phyloP scores from a whole-genome alignment of 495 filamentous ascomycete species.

The Patellaria atrata region DNA sequence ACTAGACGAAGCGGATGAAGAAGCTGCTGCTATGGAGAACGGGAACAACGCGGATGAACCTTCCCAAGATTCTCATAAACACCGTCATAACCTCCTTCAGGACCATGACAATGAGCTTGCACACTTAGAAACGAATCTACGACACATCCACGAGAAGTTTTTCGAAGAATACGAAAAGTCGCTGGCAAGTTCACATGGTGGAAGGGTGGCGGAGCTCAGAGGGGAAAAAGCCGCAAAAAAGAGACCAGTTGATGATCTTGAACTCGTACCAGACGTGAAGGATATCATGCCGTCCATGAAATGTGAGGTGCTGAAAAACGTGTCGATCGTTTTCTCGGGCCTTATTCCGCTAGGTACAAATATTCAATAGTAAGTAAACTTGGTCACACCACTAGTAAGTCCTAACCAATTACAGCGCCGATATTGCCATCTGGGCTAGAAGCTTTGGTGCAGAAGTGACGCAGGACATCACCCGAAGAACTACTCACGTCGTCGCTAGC shows the following conservation, averaged over 20 bases:
- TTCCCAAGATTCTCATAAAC: slow-evolving; percentile 29
- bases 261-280: slow-evolving; percentile 72
- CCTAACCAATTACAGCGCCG: slow-evolving; percentile 37
- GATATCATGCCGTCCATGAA: slow-evolving; percentile 69
- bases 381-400: not conserved
- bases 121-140: slow-evolving; percentile 57
- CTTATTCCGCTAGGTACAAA: slow-evolving; percentile 71
- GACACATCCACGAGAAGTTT: slow-evolving; percentile 59
- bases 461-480: slow-evolving; percentile 39
- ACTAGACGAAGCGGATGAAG: slow-evolving; percentile 69
- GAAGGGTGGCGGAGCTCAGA: slow-evolving; percentile 43
- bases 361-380: slow-evolving; percentile 37
- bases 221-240: slow-evolving; percentile 39
- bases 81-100: slow-evolving; percentile 64
- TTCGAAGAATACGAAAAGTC: slow-evolving; percentile 62
- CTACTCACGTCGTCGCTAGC: slow-evolving; percentile 56
- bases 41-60: slow-evolving; percentile 35
- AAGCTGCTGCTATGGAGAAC: slow-evolving; percentile 38
- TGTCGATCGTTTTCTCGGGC: slow-evolving; percentile 72
- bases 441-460: slow-evolving; percentile 69
- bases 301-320: slow-evolving; percentile 47
- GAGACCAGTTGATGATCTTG: slow-evolving; percentile 39
- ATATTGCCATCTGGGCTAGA: slow-evolving; percentile 70
- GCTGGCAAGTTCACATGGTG: slow-evolving; percentile 36
- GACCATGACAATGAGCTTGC: slow-evolving; percentile 74